Conservation (phyloP, 2,329 filamentous ascomycete genomes). For the Acrocalymma vagum region DNA sequence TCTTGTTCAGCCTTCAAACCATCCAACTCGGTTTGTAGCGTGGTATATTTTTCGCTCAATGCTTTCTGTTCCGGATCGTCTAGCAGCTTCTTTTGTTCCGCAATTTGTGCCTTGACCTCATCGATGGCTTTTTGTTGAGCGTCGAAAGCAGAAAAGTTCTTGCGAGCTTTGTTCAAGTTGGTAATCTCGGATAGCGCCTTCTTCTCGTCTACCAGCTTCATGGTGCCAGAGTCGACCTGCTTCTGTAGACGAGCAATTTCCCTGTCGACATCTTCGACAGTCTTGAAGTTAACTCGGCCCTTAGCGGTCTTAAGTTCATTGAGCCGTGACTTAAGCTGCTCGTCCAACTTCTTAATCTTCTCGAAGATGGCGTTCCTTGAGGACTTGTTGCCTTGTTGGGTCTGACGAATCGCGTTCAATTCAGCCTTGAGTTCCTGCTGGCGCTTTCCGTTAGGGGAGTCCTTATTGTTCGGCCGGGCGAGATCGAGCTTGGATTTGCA, state of each 20-base stretch:
- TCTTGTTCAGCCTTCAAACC: constrained; percentile 92
- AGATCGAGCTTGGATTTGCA: constrained; percentile 89
- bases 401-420: constrained; percentile 82
- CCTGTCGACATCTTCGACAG: constrained; percentile 83
- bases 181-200: constrained; percentile 88
- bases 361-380: constrained; percentile 81
- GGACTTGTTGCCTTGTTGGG: constrained; percentile 88
- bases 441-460: constrained; percentile 80
- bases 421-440: constrained; percentile 86
- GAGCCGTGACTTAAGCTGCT: constrained; percentile 85
- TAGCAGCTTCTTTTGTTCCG: constrained; percentile 85
- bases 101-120: constrained; percentile 84
- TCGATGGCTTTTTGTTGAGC: constrained; percentile 89
- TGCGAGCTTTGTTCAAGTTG: constrained; percentile 84
- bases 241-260: constrained; percentile 83
- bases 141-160: constrained; percentile 88
- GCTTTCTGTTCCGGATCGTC: constrained; percentile 93
- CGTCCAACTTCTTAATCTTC: constrained; percentile 90
- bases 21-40: constrained; percentile 88
- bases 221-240: constrained; percentile 85
- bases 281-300: constrained; percentile 85
- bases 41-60: constrained; percentile 84
- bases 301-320: constrained; percentile 87
- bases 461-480: constrained; percentile 82
- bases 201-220: constrained; percentile 98